A percentile compares a stretch with the other conserved stretches of the same genome.
phyloP scores from a whole-genome alignment of 2,329 filamentous ascomycete species.

The Diaporthe australafricana region DNA sequence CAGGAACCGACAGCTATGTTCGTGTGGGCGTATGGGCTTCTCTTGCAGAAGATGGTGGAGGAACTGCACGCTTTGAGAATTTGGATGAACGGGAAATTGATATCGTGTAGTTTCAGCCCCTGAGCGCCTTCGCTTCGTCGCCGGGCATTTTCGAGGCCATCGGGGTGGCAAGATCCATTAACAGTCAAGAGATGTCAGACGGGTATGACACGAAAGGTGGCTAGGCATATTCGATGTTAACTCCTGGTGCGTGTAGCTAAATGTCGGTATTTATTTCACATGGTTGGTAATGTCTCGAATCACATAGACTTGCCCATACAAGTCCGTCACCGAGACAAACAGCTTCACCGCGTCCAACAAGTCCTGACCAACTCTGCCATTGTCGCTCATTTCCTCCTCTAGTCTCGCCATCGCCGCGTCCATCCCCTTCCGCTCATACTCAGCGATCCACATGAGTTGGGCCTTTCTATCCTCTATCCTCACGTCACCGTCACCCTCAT shows the following conservation, averaged over 20 bases:
- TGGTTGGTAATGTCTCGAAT: not conserved
- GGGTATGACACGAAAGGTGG: too few relatives aligned
- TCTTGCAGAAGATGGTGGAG: not conserved
- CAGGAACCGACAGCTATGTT: not conserved
- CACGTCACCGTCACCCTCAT: not conserved
- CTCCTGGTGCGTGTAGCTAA: too few relatives aligned
- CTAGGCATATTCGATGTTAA: too few relatives aligned
- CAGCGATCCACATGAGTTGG: not conserved
- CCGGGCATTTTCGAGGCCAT: too few relatives aligned
- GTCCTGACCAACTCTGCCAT: not conserved
- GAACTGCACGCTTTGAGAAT: not conserved
- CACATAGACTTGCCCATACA: slow-evolving; percentile 18
- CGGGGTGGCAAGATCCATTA: too few relatives aligned
- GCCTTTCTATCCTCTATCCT: not conserved
- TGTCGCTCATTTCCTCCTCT: not conserved
- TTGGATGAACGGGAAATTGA: not conserved
- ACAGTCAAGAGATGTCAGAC: too few relatives aligned
- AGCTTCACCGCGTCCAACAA: not conserved
- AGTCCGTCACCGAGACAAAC: slow-evolving; percentile 6
- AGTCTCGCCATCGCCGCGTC: not conserved
- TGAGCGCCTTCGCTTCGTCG: not conserved
- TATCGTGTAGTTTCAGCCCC: not conserved
- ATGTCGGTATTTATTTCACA: too few relatives aligned
- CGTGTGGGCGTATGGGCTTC: not conserved
- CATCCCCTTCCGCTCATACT: slow-evolving; percentile 11